Base-by-base conservation (phyloP, 2,329 filamentous ascomycete species). In the Ophiognomonia clavigignenti-juglandacearum region DNA sequence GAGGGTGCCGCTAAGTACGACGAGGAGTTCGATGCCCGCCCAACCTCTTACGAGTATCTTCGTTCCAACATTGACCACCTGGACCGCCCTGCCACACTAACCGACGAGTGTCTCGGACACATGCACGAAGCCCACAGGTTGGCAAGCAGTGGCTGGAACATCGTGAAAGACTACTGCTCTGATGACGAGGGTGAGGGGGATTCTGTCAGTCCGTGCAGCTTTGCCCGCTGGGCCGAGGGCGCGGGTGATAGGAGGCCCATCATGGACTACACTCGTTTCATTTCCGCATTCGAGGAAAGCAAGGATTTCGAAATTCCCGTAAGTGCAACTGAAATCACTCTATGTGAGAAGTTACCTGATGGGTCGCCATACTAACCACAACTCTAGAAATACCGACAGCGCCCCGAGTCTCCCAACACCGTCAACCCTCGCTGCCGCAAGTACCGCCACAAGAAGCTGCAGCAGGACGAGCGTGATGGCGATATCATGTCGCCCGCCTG, bases 141-240 rank as follows among this genome's bases (percentile, higher is more conserved):
- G n/a, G 6, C 14, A 18, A 39, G 26, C 37, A 37, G 42, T 13
- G 44, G 46, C 4, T 45, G 45, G 50, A 19, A 36, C 13, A 19
- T 34, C 48, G 48, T 51, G 8, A 52, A 55, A 9, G 56, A 56
- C 27, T 62, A 64, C 26, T 59, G 71, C 16, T 66, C 62, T 0
- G 69, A 73, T 42, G 60, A 65, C 18, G 71, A 77, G 47, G 70
- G 67, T 2, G 62, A 26, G 6, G 24, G 10, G 6, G 24, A 26
- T 10, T 6, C 63, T 2, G 66, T 75, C 23, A 67, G 64, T 0
- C 68, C 70, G 2, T 66, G 61, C 48, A 71, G 64, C 0, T 75
- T 74, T 47, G 58, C 63, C 11, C 53, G 60, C 2, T 66, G 63
- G 59, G 56, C 67, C 26, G 54, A 66, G 47, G 68, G 66, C 42